These are phyloP conservation scores for Avena insularis DNA, from an alignment of 176 grass and related monocot genomes.

Conservation along the genomic window DNA sequence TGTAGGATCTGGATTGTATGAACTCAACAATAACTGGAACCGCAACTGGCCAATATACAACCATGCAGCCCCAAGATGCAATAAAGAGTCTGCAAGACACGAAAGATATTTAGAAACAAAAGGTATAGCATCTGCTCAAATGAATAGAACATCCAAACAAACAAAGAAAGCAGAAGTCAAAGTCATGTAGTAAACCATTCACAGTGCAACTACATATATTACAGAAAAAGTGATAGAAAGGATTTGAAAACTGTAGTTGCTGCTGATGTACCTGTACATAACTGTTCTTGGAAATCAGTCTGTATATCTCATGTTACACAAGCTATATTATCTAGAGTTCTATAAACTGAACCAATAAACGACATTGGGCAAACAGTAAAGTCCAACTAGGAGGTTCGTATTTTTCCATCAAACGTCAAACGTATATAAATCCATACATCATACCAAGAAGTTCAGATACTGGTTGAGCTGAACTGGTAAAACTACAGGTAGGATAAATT, in stretches of 20 bases:
- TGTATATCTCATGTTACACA: not conserved
- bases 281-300: not conserved
- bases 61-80: slow-evolving; percentile 85
- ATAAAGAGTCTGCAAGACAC: slow-evolving; percentile 60
- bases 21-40: slow-evolving; percentile 73
- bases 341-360: no score
- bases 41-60: slow-evolving; percentile 68
- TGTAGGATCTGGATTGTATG: slow-evolving; percentile 72
- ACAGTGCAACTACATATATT: not conserved
- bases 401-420: no score
- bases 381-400: no score
- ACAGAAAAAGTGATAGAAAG: not conserved
- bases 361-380: no score
- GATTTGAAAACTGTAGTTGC: not conserved
- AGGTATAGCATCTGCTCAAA: not conserved
- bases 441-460: not conserved
- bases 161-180: not conserved
- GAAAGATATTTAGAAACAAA: slow-evolving; percentile 29
- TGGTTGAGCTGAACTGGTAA: not conserved
- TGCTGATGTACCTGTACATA: not conserved
- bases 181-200: not conserved
- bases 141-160: not conserved
- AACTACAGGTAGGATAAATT: not conserved
- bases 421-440: not conserved
- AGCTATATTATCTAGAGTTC: no score